Evolutionary conservation across 345 rosid species (phyloP), one percentile per base, ranked within the genome.

Genomic region (Cardamine resedifolia): DNA sequence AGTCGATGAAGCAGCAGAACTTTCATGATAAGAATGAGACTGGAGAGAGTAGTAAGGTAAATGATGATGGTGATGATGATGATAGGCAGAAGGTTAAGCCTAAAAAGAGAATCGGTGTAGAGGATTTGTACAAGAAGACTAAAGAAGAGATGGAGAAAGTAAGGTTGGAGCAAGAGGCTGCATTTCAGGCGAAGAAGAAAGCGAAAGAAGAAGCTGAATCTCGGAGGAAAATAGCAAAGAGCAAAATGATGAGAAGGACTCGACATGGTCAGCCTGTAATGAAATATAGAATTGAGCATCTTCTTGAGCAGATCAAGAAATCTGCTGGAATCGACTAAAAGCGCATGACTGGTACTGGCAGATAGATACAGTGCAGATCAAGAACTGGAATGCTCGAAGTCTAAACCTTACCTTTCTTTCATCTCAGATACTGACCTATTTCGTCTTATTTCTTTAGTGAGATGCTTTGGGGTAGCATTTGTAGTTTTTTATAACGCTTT

Each of bases 231-330:
- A 79, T 73, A 30, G 80, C 80, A 20, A 88, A 81, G 64, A 87
- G 60, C 68, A 86, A 85, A 71, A 90, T 91, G 96, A 79, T 87
- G 76, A 90, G 81, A 79, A 91, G 66, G 84, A 90, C 98, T 10
- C 67, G 79, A 43, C 78, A 73, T 23, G 99, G 99, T 63, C 99
- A 91, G 60, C 98, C 96, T 33, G 84, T 91, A 2, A 91, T 91
- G 96, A 90, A 95, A 79, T 90, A 91, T 74, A 82, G 92, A 80
- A 90, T 91, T 6, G 90, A 95, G 79, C 85, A 85, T 76, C 91
- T 91, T 77, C 79, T 90, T 79, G 91, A 87, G 78, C 73, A 85
- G 3, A 78, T 95, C 68, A 87, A 87, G 76, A 81, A 82, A 79
- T 79, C 89, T 16, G 68, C 74, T 34, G 44, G 63, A 68, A 71